Conservation (phyloP, 495 filamentous ascomycete species). For the Astrothelium subdiscretum region DNA sequence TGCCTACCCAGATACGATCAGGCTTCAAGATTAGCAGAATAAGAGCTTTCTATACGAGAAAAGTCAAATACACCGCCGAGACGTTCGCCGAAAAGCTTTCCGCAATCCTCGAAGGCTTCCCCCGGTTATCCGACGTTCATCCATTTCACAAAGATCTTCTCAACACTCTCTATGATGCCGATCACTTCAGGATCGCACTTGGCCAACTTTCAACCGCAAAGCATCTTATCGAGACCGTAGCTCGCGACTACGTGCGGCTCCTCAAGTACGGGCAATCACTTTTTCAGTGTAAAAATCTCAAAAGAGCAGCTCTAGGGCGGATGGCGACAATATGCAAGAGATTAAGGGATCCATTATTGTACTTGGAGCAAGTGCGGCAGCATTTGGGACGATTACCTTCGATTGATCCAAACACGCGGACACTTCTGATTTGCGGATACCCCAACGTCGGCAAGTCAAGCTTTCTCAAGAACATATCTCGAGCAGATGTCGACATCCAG, state of each 20-base stretch:
- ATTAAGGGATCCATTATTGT: slow-evolving; percentile 84
- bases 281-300: slow-evolving; percentile 92
- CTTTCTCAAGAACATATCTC: slow-evolving; percentile 80
- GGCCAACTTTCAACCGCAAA: slow-evolving; percentile 94
- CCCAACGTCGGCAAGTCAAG: slow-evolving; percentile 97
- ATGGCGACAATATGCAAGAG: slow-evolving; percentile 95
- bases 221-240: slow-evolving; percentile 89
- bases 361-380: slow-evolving; percentile 95
- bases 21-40: slow-evolving; percentile 97
- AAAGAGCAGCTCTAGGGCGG: slow-evolving; percentile 76
- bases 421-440: slow-evolving; percentile 90
- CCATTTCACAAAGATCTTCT: slow-evolving; percentile 88
- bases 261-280: slow-evolving; percentile 93
- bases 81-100: slow-evolving; percentile 91
- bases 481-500: slow-evolving; percentile 95
- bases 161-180: slow-evolving; percentile 86
- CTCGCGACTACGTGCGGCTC: slow-evolving; percentile 84
- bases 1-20: slow-evolving; percentile 90
- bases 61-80: slow-evolving; percentile 98
- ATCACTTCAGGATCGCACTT: slow-evolving; percentile 94
- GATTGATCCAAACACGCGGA: slow-evolving; percentile 93
- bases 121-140: slow-evolving; percentile 87
- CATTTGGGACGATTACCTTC: slow-evolving; percentile 95
- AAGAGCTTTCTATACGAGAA: slow-evolving; percentile 88
- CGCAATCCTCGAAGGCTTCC: slow-evolving; percentile 83